Evolutionary conservation across 2,329 filamentous ascomycete genomes (phyloP), one percentile per base, ranked within the genome.

Genomic region (Paradendryphiella salina): DNA sequence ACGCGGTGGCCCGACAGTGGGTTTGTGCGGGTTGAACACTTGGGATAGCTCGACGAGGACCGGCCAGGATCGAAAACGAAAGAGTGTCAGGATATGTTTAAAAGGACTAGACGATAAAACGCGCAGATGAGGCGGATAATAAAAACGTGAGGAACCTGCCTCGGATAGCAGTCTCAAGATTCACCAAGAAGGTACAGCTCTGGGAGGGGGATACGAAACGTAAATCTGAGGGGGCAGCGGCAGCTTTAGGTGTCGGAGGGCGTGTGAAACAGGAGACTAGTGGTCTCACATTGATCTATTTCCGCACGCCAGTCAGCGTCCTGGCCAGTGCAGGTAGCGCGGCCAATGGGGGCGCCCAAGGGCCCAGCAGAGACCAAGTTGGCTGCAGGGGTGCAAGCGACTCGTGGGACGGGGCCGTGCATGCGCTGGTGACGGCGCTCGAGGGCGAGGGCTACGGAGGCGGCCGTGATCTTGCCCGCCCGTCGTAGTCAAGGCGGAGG

Each of bases 231-330:
- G 69, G 70, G 69, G 68, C 66, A 68, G 63, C 59, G 64, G 68
- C 64, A 64, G 61, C 66, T 72, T 73, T 69, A 73, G 69, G 69
- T 72, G 69, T 71, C 64, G 61, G 69, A 72, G 67, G 59, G 59
- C 59, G 65, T 61, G 61, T 73, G 70, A 72, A 72, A 73, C 70
- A 71, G 70, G 69, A 70, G 65, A 36, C 60, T 70, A 65, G 69
- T 59, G 54, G 69, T 72, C 69, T 72, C 64, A 66, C 66, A 66
- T 63, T 61, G 56, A 60, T 67, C 67, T 70, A 71, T 70, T 70
- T 62, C 58, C 54, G 58, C 58, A 53, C 54, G 52, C 62, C 61
- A 61, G 60, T 63, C 60, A 65, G 62, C 59, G 50, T 49, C 50
- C 48, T 52, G 61, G 61, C 56, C 50, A 37, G 64, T 57, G 63